phyloP scores from a whole-genome alignment of 306 rosid species.

The Cucurbita argyrosperma region DNA sequence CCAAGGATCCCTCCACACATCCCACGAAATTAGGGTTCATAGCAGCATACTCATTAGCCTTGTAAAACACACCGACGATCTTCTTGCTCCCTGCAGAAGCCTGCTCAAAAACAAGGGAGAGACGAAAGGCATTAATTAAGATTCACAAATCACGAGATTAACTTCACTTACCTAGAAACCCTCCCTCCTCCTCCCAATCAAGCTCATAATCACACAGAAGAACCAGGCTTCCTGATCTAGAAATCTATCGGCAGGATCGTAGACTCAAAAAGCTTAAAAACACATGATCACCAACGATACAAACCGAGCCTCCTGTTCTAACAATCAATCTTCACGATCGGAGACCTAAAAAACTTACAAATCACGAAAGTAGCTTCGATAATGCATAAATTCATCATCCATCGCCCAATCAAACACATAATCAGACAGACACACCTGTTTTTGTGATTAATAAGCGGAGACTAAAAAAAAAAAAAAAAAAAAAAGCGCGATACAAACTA shows the following conservation, averaged over 20 bases:
- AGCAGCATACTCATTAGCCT: constrained; percentile 66
- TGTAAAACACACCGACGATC: constrained; percentile 95
- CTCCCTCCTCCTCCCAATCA: not conserved
- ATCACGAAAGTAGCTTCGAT: not conserved
- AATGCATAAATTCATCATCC: not conserved
- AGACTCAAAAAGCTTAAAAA: not conserved
- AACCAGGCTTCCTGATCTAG: not conserved
- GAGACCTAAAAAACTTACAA: not conserved
- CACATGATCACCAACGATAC: not conserved
- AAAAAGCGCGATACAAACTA: not conserved
- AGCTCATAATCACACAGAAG: not conserved
- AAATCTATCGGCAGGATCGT: not conserved
- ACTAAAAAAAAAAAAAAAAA: not conserved
- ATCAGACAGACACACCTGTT: not conserved
- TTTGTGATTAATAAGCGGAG: not conserved
- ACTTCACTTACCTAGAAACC: not conserved
- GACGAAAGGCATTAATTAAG: not conserved
- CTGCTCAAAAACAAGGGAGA: constrained; percentile 24
- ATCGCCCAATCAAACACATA: not conserved
- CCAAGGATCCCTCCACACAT: constrained; percentile 74
- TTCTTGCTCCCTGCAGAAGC: constrained; percentile 68
- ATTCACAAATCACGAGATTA: not conserved
- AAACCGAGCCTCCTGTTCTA: not conserved
- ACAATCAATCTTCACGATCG: not conserved
- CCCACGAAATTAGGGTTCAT: constrained; percentile 84